Conservation (phyloP, 2,329 filamentous ascomycete genomes). For the Epicoccum sorghinum region DNA sequence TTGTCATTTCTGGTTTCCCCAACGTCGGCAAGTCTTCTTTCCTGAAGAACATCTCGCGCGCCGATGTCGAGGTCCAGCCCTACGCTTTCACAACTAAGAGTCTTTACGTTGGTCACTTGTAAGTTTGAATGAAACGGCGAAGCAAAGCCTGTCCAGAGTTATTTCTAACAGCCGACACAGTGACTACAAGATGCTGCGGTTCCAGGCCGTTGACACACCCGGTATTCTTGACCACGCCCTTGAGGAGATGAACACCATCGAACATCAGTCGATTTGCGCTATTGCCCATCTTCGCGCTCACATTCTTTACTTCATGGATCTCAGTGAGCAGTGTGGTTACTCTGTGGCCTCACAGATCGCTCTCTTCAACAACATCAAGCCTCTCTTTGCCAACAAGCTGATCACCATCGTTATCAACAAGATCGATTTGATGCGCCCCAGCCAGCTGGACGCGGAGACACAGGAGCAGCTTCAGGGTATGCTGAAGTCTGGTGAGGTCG, state of each 20-base stretch:
- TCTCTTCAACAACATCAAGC: conserved; percentile 92
- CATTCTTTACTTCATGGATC: conserved; percentile 97
- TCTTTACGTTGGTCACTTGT: conserved; percentile 93
- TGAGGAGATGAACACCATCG: conserved; percentile 98
- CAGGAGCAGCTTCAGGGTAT: conserved; percentile 80
- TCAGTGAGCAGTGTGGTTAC: conserved; percentile 96
- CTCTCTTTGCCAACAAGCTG: conserved; percentile 94
- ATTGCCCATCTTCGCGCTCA: conserved; percentile 95
- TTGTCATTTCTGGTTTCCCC: conserved; percentile 96
- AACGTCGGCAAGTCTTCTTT: conserved; percentile 95
- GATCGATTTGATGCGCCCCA: conserved; percentile 87
- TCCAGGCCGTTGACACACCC: conserved; percentile 96
- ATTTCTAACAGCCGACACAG: conserved; percentile 10
- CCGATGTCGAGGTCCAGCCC: conserved; percentile 95
- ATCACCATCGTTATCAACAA: conserved; percentile 98
- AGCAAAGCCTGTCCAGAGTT: conserved; percentile 77
- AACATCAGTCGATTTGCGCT: conserved; percentile 98
- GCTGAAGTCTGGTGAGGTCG: conserved; percentile 85
- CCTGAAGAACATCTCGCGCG: conserved; percentile 86
- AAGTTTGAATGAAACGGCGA: conserved; percentile 1
- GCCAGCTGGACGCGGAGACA: conserved; percentile 81
- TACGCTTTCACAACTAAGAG: conserved; percentile 99
- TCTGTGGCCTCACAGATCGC: conserved; percentile 90
- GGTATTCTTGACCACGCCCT: conserved; percentile 96
- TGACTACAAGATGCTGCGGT: conserved; percentile 91